A percentile compares a stretch with the other conserved stretches of the same genome.
These are phyloP conservation scores for Drechmeria coniospora DNA, from an alignment of 2,329 filamentous ascomycete genomes.

Conservation along the genomic window DNA sequence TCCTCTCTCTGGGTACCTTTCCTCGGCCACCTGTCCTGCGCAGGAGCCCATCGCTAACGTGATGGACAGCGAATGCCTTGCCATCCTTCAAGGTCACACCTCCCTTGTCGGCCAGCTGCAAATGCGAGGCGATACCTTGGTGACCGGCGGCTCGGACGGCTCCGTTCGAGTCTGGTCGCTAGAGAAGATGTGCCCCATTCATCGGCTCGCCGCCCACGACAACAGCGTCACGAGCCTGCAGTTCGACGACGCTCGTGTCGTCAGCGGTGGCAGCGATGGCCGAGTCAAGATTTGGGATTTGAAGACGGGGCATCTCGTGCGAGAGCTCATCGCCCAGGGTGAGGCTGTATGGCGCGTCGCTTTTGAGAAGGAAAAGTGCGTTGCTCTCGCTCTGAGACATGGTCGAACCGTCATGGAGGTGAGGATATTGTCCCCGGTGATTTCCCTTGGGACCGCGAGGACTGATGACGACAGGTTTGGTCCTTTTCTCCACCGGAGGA, in stretches of 20 bases:
- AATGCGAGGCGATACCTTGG: constrained; percentile 85
- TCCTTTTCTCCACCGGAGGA: constrained; percentile 82
- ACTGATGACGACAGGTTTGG: constrained; percentile 52
- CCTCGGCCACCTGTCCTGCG: neutral
- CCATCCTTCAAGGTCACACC: constrained; percentile 90
- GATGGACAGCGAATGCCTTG: constrained; percentile 54
- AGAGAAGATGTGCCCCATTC: constrained; percentile 78
- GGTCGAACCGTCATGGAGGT: constrained; percentile 96
- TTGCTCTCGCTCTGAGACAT: constrained; percentile 77
- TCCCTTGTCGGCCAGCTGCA: constrained; percentile 93
- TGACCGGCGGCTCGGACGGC: constrained; percentile 91
- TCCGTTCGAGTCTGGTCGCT: constrained; percentile 95
- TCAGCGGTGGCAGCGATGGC: constrained; percentile 93
- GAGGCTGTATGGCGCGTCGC: constrained; percentile 97
- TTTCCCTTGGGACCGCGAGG: neutral
- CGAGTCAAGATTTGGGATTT: constrained; percentile 97
- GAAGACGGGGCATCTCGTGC: constrained; percentile 75
- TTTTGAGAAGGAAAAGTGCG: constrained; percentile 96
- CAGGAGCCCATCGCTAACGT: constrained; percentile 7
- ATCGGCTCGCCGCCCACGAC: constrained; percentile 88
- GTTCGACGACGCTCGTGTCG: constrained; percentile 89
- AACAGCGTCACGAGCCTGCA: constrained; percentile 97
- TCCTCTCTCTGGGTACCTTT: constrained; percentile 60
- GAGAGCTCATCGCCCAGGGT: constrained; percentile 79
- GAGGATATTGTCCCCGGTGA: constrained; percentile 22